Base-by-base conservation (phyloP, 331 rosid species). In the Pyracantha coccinea region DNA sequence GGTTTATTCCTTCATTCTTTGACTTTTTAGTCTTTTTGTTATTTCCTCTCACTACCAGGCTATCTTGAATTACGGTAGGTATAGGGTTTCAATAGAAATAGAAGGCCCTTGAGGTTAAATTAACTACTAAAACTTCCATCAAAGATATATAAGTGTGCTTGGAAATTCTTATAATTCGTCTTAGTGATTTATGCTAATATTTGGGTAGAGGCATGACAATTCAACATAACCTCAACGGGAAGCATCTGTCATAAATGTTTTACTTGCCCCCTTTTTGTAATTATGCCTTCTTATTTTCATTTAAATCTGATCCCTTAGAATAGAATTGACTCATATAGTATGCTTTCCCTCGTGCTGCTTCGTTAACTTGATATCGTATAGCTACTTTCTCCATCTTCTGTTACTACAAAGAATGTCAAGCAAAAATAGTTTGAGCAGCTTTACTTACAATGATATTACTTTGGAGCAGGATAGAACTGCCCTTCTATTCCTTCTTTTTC, bases 391-490 rank as follows among this genome's bases (percentile, higher is more conserved):
- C 38, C 53, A 21, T 41, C 32, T 73, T 35, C n/a, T n/a, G n/a
- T n/a, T 24, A 24, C 59, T 14, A n/a, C 9, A 24, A 69, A 12
- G 55, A 47, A 58, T 15, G 7, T 64, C 12, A 55, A 66, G 32
- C 47, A n/a, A 70, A 60, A 60, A 54, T 73, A 33, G 29, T 32
- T 64, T 82, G 74, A 73, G 75, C 69, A 54, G 44, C 59, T 63
- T n/a, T 9, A 44, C 53, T 78, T 74, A 64, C 75, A 38, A 11
- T 79, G 44, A 27, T 60, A n/a, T 75, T 52, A 68, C 24, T 35
- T 69, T 83, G 86, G 82, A 85, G 78, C 99, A 95, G 99, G 99
- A 95, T 77, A 85, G 87, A 74, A 92, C 99, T 41, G 99, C 99
- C 77, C 87, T 90, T 31, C 93, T 95, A 10, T 95, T 95, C 85